Base-by-base conservation (phyloP, 345 rosid genomes). In the Linum trigynum region DNA sequence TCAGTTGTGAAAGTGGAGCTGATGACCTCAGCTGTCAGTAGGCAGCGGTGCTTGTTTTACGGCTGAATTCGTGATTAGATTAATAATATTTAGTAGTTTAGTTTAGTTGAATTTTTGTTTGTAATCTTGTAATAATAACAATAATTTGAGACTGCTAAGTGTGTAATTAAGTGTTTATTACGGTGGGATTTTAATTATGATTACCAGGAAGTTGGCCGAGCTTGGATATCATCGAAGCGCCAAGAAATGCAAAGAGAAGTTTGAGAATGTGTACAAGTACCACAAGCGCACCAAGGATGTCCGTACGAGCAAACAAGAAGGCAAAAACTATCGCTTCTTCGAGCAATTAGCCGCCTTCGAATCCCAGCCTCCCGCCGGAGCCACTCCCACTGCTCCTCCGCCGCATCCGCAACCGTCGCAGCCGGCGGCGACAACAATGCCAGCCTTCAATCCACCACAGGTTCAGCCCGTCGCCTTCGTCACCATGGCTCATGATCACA, bases 231-330 rank as follows among this genome's bases (percentile, higher is more conserved):
- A 68, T 63, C 78, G 98, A 62, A 91, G 80, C 72, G 87, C 94
- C 3, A 91, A 91, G 78, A 91, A 88, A 74, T 91, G 98, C 74
- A 91, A 83, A 70, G 98, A 91, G 65, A 91, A 91, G 75, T 91
- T 91, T 74, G 96, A 91, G 81, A 91, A 91, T 83, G 96, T 91
- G 56, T 88, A 88, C 71, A 91, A 91, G 72, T 91, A 91, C 75
- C 83, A 91, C 83, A 91, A 91, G 74, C 75, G 98, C 65, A 88
- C 98, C 6, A 91, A 88, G 71, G 98, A 91, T 72, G 86, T 86
- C 5, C 81, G 98, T 7, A 84, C 81, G 7, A 91, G 96, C 38
- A 89, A 96, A 39, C 94, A 88, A 69, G 96, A 91, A 37, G 91
- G 94, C 64, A 91, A 88, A 76, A 78, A 76, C 72, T 91, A 88